Evolutionary conservation across 768 basidiomycete species (phyloP).

Genomic region (Pulveroboletus frians): DNA sequence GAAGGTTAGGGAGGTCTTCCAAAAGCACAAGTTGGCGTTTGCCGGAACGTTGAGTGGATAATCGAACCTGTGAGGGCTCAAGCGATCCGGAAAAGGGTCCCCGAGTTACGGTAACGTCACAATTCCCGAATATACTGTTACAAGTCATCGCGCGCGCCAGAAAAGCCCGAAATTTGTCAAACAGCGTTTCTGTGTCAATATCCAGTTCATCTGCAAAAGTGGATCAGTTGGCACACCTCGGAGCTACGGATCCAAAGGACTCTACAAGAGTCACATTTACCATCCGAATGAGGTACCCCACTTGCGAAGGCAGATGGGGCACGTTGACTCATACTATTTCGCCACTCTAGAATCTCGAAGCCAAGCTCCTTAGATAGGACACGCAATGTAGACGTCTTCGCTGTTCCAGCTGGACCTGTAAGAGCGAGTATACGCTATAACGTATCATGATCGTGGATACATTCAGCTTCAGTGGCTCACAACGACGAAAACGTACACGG

Average conservation of each 20-base stretch:
- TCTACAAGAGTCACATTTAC: not conserved
- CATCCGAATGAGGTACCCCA: constrained; percentile 10
- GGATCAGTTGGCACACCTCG: not conserved
- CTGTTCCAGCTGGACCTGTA: constrained; percentile 85
- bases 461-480: not conserved
- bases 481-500: constrained; percentile 45
- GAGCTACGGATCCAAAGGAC: not conserved
- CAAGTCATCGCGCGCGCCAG: constrained; percentile 64
- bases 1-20: constrained; percentile 88
- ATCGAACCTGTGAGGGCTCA: constrained; percentile 2
- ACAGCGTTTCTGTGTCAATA: constrained; percentile 29
- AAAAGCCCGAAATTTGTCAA: constrained; percentile 72
- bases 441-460: not conserved
- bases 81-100: constrained; percentile 2
- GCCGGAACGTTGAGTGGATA: constrained; percentile 2
- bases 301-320: constrained; percentile 20
- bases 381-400: constrained; percentile 82
- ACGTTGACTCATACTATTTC: constrained; percentile 57
- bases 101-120: constrained; percentile 8
- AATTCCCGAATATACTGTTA: constrained; percentile 41
- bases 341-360: constrained; percentile 85
- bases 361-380: constrained; percentile 70
- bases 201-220: constrained; percentile 10
- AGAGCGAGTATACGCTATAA: constrained; percentile 74
- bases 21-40: constrained; percentile 67